Percentiles rank a stretch among this genome's conserved stretches.
Conservation (phyloP, 345 rosid species). For the Fremontodendron californicum region DNA sequence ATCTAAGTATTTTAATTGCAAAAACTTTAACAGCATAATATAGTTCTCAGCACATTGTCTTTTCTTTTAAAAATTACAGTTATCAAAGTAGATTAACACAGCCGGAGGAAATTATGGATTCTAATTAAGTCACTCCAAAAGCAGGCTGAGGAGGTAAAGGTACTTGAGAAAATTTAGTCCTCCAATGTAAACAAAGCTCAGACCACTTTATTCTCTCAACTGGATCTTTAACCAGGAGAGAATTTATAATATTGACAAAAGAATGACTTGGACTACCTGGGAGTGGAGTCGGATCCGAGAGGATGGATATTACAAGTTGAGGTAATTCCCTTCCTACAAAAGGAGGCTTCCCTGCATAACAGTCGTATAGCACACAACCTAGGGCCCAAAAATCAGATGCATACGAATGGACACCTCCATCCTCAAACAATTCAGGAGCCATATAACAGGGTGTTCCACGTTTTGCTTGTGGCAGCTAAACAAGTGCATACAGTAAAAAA, state of each 20-base stretch:
- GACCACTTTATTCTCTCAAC: slow-evolving; percentile 84
- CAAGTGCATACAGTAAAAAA: slow-evolving; percentile 16
- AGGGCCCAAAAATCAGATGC: slow-evolving; percentile 99
- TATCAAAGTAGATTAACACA: neutral
- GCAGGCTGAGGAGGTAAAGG: slow-evolving; percentile 85
- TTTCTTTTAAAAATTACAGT: neutral
- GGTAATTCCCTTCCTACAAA: slow-evolving; percentile 83
- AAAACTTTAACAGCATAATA: neutral
- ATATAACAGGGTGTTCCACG: slow-evolving; percentile 96
- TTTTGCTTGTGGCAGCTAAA: slow-evolving; percentile 75
- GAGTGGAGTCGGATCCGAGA: slow-evolving; percentile 83
- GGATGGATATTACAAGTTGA: slow-evolving; percentile 78
- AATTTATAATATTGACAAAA: slow-evolving; percentile 73
- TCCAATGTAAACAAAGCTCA: slow-evolving; percentile 90
- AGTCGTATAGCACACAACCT: slow-evolving; percentile 93
- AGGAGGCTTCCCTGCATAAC: slow-evolving; percentile 89
- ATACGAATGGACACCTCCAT: slow-evolving; percentile 93
- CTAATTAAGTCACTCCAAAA: slow-evolving; percentile 52
- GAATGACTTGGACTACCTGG: slow-evolving; percentile 80
- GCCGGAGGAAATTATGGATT: neutral
- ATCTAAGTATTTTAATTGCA: neutral
- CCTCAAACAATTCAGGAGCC: slow-evolving; percentile 99
- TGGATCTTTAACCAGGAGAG: slow-evolving; percentile 91
- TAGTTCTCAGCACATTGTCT: neutral
- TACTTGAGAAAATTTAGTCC: slow-evolving; percentile 41